Conservation (phyloP, 2,329 filamentous ascomycete species). For the Pseudocercospora eumusae region DNA sequence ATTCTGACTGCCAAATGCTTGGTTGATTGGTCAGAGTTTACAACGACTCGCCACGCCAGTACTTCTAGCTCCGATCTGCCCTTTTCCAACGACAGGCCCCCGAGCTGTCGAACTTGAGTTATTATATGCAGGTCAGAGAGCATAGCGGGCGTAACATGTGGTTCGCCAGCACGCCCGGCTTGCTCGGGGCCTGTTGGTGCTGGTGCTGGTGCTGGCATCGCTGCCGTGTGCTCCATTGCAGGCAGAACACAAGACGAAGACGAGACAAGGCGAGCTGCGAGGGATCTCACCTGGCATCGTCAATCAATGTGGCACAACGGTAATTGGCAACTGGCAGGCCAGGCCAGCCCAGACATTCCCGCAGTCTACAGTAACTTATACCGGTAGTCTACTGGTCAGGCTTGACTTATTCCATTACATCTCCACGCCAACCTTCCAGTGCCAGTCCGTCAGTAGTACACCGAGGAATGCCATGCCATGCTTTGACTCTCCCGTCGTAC, state of each 20-base stretch:
- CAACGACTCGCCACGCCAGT: conserved; percentile 11
- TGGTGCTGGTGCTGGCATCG: not conserved
- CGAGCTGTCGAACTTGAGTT: not conserved
- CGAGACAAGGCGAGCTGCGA: not conserved
- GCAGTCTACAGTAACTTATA: too few species aligned
- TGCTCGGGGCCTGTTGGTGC: not conserved
- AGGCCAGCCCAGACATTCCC: conserved; percentile 14
- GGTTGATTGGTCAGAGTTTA: conserved; percentile 10
- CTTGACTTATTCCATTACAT: conserved; percentile 11
- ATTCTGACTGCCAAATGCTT: not conserved
- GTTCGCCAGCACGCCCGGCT: not conserved
- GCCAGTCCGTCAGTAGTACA: not conserved
- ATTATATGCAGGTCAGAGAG: conserved; percentile 6
- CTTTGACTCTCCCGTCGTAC: conserved; percentile 24
- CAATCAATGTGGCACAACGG: conserved; percentile 25
- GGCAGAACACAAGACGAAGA: not conserved
- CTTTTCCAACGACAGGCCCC: conserved; percentile 2
- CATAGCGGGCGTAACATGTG: not conserved
- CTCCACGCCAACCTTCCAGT: conserved; percentile 27
- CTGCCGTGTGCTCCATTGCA: conserved; percentile 3
- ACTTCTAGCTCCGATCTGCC: conserved; percentile 10
- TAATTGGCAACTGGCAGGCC: conserved; percentile 22
- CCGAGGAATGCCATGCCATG: conserved; percentile 26
- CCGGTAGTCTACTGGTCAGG: not conserved
- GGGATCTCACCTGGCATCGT: not conserved